Conservation (phyloP, 1,284 basidiomycete species). For the Tremellales sp. region DNA sequence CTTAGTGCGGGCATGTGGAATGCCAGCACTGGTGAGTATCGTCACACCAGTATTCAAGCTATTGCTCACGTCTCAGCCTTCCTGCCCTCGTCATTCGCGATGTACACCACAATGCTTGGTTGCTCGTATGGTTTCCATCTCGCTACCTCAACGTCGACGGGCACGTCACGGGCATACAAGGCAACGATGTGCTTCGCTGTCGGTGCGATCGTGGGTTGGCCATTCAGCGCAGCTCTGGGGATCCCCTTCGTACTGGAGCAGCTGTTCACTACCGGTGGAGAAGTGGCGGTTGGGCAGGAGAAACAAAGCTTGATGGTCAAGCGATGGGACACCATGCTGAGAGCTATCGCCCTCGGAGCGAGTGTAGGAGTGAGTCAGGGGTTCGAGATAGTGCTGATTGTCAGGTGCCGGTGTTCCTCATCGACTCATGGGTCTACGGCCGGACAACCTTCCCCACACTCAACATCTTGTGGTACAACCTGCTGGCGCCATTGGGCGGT, state of each 20-base stretch:
- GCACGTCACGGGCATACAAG: slow-evolving; percentile 53
- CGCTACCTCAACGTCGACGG: slow-evolving; percentile 56
- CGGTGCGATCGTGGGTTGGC: slow-evolving; percentile 92
- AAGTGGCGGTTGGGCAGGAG: slow-evolving; percentile 59
- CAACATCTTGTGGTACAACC: slow-evolving; percentile 93
- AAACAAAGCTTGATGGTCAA: slow-evolving; percentile 56
- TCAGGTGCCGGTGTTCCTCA: slow-evolving; percentile 70
- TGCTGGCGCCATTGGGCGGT: slow-evolving; percentile 62
- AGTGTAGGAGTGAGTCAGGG: slow-evolving; percentile 62
- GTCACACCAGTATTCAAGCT: background rate
- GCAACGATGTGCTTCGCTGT: slow-evolving; percentile 71
- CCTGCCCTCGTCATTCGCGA: slow-evolving; percentile 89
- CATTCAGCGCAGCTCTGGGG: slow-evolving; percentile 80
- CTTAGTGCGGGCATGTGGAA: slow-evolving; percentile 92
- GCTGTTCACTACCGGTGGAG: slow-evolving; percentile 70
- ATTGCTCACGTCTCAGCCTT: slow-evolving; percentile 59
- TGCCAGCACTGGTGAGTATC: slow-evolving; percentile 66
- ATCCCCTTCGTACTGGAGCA: slow-evolving; percentile 90
- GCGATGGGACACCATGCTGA: slow-evolving; percentile 62
- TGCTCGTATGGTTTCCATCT: slow-evolving; percentile 72
- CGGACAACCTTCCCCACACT: slow-evolving; percentile 73
- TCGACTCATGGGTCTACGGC: slow-evolving; percentile 88
- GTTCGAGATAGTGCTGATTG: background rate
- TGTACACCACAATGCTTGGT: slow-evolving; percentile 84
- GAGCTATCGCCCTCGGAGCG: slow-evolving; percentile 58